Conservation (phyloP, 257 asterid species). For the Scutellaria galericulata region DNA sequence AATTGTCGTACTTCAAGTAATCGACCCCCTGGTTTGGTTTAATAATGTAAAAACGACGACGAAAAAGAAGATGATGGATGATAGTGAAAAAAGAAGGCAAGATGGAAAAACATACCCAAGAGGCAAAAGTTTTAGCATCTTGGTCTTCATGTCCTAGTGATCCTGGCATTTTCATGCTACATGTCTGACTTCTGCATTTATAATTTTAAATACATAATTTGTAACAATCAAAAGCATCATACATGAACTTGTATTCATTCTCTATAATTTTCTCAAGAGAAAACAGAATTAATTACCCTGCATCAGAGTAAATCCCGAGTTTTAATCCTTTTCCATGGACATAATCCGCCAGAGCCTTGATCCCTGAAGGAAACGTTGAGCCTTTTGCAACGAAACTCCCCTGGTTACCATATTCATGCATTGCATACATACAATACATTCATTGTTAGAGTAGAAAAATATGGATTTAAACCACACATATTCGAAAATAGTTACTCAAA, state of each 20-base stretch:
- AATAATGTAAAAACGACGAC: too few species aligned
- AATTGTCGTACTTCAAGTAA: slow-evolving; percentile 94
- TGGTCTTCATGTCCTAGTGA: slow-evolving; percentile 79
- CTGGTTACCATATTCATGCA: slow-evolving; percentile 37
- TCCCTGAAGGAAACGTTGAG: slow-evolving; percentile 88
- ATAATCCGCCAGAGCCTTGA: slow-evolving; percentile 85
- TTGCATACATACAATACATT: too few species aligned
- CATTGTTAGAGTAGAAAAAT: too few species aligned
- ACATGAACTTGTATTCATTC: neutral
- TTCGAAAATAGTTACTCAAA: neutral
- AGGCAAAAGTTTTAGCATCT: slow-evolving; percentile 93
- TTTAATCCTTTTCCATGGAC: slow-evolving; percentile 85
- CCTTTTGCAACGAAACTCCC: slow-evolving; percentile 69
- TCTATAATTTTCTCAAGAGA: neutral
- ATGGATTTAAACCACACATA: too few species aligned
- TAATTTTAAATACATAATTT: neutral
- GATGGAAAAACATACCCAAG: slow-evolving; percentile 60
- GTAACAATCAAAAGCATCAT: neutral
- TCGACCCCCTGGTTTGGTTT: slow-evolving; percentile 65
- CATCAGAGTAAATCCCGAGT: slow-evolving; percentile 88
- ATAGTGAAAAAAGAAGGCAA: too few species aligned
- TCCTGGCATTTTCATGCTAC: slow-evolving; percentile 84
- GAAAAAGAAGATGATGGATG: neutral
- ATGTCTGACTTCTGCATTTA: slow-evolving; percentile 61
- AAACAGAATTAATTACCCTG: slow-evolving; percentile 55